Conservation (phyloP, 2,329 filamentous ascomycete species). For the Fusarium phyllophilum region DNA sequence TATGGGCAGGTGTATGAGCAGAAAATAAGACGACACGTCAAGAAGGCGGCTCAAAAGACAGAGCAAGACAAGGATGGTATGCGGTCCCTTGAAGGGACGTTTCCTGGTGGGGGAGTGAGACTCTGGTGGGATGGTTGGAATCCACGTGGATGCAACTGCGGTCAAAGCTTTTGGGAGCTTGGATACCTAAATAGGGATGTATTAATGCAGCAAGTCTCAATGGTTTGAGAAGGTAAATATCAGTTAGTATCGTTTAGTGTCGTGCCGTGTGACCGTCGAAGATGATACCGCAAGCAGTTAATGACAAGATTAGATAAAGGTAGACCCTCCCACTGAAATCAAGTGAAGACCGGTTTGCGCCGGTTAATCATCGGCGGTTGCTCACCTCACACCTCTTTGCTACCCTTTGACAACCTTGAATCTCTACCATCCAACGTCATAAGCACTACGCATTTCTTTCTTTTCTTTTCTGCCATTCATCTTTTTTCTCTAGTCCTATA, state of each 20-base stretch:
- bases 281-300: background rate
- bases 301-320: background rate
- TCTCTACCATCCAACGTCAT: constrained; percentile 25
- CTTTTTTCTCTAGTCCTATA: background rate
- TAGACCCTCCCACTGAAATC: background rate
- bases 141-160: constrained; percentile 26
- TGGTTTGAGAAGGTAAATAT: background rate
- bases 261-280: background rate
- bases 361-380: constrained; percentile 46
- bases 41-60: background rate
- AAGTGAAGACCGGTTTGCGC: constrained; percentile 34
- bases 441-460: constrained; percentile 13
- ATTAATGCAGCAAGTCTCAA: background rate
- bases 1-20: background rate
- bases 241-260: background rate
- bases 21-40: background rate
- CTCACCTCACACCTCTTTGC: constrained; percentile 26
- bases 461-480: constrained; percentile 1
- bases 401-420: constrained; percentile 24
- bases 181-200: background rate
- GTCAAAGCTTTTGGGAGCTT: constrained; percentile 10
- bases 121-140: constrained; percentile 16
- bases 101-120: constrained; percentile 33
- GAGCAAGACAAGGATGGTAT: constrained; percentile 1
- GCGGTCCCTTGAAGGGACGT: constrained; percentile 8